Evolutionary conservation across 495 filamentous ascomycete genomes (phyloP).

Genomic region (Tuber indicum): DNA sequence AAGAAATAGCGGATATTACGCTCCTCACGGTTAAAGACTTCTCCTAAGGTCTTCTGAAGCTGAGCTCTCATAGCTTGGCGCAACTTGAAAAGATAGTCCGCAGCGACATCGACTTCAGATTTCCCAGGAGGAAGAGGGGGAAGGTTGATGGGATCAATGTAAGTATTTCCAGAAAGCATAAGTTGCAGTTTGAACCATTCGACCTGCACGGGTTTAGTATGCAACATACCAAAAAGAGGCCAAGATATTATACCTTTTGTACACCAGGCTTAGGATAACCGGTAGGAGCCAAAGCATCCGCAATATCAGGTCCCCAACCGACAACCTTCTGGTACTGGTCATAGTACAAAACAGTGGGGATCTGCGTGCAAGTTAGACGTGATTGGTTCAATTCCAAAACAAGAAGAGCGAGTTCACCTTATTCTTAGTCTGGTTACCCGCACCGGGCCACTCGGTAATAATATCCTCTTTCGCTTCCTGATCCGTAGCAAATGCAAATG

Average conservation of each 20-base stretch:
- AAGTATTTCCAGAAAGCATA: conserved; percentile 74
- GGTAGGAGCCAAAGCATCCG: conserved; percentile 69
- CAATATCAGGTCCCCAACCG: conserved; percentile 74
- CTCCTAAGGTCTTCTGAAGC: conserved; percentile 67
- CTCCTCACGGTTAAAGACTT: conserved; percentile 71
- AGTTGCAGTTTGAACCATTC: conserved; percentile 81
- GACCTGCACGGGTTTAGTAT: conserved; percentile 44
- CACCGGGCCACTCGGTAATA: conserved; percentile 73
- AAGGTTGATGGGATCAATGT: conserved; percentile 75
- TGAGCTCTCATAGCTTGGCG: conserved; percentile 71
- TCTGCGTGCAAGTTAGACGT: conserved; percentile 46
- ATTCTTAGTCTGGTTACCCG: conserved; percentile 69
- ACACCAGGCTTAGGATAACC: conserved; percentile 74
- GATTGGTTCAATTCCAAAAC: conserved; percentile 7
- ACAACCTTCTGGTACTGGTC: conserved; percentile 78
- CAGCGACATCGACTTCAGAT: conserved; percentile 72
- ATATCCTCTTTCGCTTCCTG: conserved; percentile 71
- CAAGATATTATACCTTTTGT: conserved; percentile 50
- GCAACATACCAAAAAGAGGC: not conserved
- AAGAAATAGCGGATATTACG: conserved; percentile 72
- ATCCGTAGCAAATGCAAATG: conserved; percentile 72
- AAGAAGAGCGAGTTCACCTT: conserved; percentile 48
- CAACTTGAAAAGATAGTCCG: conserved; percentile 73
- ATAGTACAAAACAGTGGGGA: conserved; percentile 74
- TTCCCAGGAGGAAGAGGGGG: conserved; percentile 70